A percentile compares a stretch with the other conserved stretches of the same genome.
phyloP scores from a whole-genome alignment of 345 rosid genomes.

The Angophora floribunda region DNA sequence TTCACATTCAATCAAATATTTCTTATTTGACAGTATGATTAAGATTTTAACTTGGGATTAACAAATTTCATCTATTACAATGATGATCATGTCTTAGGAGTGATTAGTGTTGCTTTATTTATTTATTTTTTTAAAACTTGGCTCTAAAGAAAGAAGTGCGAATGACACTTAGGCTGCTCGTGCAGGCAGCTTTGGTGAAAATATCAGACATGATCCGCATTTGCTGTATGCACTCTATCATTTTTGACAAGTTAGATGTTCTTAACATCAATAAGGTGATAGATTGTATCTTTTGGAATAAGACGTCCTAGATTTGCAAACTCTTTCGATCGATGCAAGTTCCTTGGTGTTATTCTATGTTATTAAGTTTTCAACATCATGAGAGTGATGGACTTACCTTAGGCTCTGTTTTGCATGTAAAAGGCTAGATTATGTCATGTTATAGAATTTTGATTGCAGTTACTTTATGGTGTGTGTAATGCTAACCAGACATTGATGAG shows the following conservation, averaged over 20 bases:
- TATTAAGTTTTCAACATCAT: too few species aligned
- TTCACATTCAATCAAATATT: rapidly evolving
- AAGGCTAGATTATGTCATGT: too few species aligned
- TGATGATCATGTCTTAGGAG: not conserved
- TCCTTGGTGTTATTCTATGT: too few species aligned
- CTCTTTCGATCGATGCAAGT: too few species aligned
- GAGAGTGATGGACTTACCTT: too few species aligned
- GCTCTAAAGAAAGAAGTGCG: rapidly evolving
- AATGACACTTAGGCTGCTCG: not conserved
- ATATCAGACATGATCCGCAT: slow-evolving; percentile 75
- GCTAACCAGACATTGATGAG: not conserved
- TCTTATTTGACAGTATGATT: not conserved
- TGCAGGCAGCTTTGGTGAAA: slow-evolving; percentile 90
- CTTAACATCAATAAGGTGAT: slow-evolving; percentile 56
- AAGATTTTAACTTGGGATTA: not conserved
- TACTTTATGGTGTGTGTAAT: too few species aligned
- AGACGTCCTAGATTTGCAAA: not conserved
- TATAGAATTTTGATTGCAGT: too few species aligned
- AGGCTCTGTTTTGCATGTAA: too few species aligned
- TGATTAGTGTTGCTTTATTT: not conserved
- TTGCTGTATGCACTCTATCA: slow-evolving; percentile 56
- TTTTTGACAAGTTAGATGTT: slow-evolving; percentile 49
- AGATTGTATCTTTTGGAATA: slow-evolving; percentile 55
- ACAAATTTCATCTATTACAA: not conserved
- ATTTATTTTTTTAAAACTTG: too few species aligned